Conservation (phyloP, 495 filamentous ascomycete genomes). For the Delitschia confertaspora region DNA sequence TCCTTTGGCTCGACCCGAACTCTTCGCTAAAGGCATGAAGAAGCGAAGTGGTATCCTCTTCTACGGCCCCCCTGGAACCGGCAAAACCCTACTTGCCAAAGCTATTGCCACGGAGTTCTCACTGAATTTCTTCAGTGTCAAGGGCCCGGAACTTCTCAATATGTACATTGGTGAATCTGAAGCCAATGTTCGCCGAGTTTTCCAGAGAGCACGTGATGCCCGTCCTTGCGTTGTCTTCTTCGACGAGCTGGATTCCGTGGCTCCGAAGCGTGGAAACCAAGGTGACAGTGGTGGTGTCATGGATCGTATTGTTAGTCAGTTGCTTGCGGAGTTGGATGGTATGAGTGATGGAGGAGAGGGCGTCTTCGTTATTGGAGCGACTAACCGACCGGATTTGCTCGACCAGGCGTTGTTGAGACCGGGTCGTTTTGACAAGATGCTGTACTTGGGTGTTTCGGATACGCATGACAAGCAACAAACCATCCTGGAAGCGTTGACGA, state of each 20-base stretch:
- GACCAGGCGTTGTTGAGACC: constrained; percentile 86
- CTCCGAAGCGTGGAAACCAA: constrained; percentile 94
- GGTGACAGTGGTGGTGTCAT: constrained; percentile 97
- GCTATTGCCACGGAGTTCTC: constrained; percentile 98
- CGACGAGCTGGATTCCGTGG: constrained; percentile 94
- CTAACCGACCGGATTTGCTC: constrained; percentile 87
- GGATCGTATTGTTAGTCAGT: constrained; percentile 95
- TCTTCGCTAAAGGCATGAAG: constrained; percentile 98
- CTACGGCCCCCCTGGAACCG: constrained; percentile 93
- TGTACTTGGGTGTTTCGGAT: constrained; percentile 91
- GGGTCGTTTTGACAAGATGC: constrained; percentile 97
- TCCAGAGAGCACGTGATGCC: constrained; percentile 88
- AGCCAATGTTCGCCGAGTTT: constrained; percentile 92
- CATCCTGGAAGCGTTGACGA: constrained; percentile 86
- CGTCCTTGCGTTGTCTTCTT: constrained; percentile 99
- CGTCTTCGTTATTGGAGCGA: constrained; percentile 96
- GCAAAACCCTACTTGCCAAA: constrained; percentile 93
- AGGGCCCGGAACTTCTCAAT: constrained; percentile 92
- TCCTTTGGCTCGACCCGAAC: constrained; percentile 81
- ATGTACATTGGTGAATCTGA: constrained; percentile 99
- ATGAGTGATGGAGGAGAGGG: constrained; percentile 94
- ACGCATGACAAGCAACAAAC: constrained; percentile 94
- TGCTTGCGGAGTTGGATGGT: constrained; percentile 90
- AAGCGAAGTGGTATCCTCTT: constrained; percentile 96
- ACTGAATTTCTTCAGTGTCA: constrained; percentile 98